Percentiles rank a stretch among this genome's conserved stretches.
Conservation (phyloP, 2,329 filamentous ascomycete species). For the Claviceps paspali region DNA sequence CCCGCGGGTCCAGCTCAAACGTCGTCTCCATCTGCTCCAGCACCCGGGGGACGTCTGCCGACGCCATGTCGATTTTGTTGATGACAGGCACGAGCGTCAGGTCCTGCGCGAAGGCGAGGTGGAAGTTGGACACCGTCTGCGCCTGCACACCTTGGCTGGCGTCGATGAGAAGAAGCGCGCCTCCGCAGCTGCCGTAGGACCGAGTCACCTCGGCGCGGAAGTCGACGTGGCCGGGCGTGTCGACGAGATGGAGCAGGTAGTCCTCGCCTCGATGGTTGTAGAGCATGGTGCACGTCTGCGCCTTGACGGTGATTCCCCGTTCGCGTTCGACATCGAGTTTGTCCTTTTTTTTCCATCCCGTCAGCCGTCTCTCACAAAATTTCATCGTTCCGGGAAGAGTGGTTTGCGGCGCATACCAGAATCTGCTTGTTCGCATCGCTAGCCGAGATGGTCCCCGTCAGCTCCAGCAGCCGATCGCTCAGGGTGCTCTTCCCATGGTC, state of each 20-base stretch:
- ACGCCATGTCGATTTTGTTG: conserved; percentile 91
- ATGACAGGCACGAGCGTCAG: conserved; percentile 77
- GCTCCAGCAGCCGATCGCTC: conserved; percentile 78
- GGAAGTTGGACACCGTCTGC: conserved; percentile 97
- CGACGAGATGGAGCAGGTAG: conserved; percentile 87
- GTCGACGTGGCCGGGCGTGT: conserved; percentile 95
- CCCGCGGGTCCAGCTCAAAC: conserved; percentile 73
- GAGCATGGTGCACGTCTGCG: conserved; percentile 96
- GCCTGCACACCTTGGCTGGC: conserved; percentile 94
- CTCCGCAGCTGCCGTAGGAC: conserved; percentile 91
- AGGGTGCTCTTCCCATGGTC: conserved; percentile 98
- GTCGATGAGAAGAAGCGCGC: conserved; percentile 83
- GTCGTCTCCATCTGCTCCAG: conserved; percentile 72
- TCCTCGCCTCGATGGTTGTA: conserved; percentile 76
- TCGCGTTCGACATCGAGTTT: conserved; percentile 52
- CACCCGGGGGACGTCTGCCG: conserved; percentile 74
- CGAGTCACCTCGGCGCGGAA: conserved; percentile 92
- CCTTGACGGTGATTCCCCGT: conserved; percentile 95
- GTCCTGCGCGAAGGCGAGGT: conserved; percentile 86
- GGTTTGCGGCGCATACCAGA: too few relatives aligned
- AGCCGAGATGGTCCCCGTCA: conserved; percentile 81
- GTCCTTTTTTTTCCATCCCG: conserved; percentile 31
- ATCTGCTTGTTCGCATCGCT: conserved; percentile 83
- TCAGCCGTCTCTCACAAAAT: background rate
- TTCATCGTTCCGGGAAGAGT: too few relatives aligned